Evolutionary conservation across 1,284 basidiomycete species (phyloP), one percentile per base, ranked within the genome.

Genomic region (Trichosporon asahii): DNA sequence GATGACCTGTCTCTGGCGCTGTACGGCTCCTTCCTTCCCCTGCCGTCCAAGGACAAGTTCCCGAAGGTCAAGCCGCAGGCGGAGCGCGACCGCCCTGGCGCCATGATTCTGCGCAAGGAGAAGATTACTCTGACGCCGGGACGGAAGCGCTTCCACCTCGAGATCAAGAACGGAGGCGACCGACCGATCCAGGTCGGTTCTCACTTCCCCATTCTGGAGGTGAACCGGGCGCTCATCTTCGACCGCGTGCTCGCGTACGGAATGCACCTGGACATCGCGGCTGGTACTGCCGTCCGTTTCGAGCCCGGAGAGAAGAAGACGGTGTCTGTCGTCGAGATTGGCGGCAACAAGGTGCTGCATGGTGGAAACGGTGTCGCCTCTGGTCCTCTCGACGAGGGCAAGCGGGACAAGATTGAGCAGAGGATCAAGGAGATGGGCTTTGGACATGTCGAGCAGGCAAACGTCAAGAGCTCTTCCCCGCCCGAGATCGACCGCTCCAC

Each of bases 161-260:
- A 87, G 46, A 94, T 99, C 49, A 93, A 90, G 37, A 99, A 99
- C 84, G 91, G 89, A 49, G 95, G 96, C 0, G 96, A 98, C 81
- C 87, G 96, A 27, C 96, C 96, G 3, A 90, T 99, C 70, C 96
- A 98, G 86, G 88, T 96, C 66, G 94, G 94, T 3, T 96, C 94
- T 1, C 94, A 99, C 81, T 99, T 95, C 81, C 92, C 90, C 70
- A 97, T 99, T 84, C 87, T 92, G 74, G 95, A 98, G 84, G 91
- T 91, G 15, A 99, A 99, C 83, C 84, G 88, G 0, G 85, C 88
- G 0, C 87, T 99, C 7, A 85, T 86, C 2, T 98, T 99, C 77
- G 94, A 98, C 83, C 90, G 97, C 15, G 84, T 84, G 1, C 86
- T 89, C 68, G 88, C 94, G 0, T 91, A 95, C 71, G 93, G 92